A percentile compares a stretch with the other conserved stretches of the same genome.
Evolutionary conservation across 106 monocot genomes (phyloP).

Genomic region (Triglochin maritima): DNA sequence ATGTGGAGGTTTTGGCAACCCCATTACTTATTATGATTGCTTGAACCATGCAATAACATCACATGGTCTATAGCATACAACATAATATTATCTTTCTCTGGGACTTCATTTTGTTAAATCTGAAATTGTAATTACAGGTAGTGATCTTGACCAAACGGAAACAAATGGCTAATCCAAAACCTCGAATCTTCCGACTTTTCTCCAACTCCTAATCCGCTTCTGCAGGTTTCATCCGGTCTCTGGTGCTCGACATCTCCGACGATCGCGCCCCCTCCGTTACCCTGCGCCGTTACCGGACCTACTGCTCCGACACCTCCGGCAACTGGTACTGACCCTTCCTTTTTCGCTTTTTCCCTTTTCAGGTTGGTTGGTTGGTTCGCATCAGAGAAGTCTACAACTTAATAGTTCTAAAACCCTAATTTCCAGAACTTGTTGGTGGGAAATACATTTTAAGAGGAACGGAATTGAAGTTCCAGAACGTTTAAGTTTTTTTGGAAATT

Average conservation of each 20-base stretch:
- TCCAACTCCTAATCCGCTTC: not conserved
- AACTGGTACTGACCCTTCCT: constrained; percentile 1
- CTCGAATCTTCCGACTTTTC: not conserved
- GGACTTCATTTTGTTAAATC: too few species aligned
- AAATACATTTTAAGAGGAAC: too few species aligned
- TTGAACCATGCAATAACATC: too few species aligned
- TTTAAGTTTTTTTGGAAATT: not conserved
- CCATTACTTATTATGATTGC: too few species aligned
- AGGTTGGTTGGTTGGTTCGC: not conserved
- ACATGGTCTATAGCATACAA: too few species aligned
- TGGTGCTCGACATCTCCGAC: constrained; percentile 13
- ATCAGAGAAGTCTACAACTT: not conserved
- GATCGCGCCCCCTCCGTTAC: constrained; percentile 8
- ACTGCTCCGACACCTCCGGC: constrained; percentile 24
- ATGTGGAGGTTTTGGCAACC: too few species aligned
- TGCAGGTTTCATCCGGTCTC: constrained; percentile 19
- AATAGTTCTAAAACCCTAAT: too few species aligned
- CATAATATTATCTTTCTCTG: too few species aligned
- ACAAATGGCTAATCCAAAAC: too few species aligned
- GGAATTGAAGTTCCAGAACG: not conserved
- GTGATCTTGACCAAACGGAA: too few species aligned
- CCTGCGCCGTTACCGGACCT: constrained; percentile 15
- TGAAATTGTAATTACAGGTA: too few species aligned
- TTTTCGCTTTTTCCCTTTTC: not conserved
- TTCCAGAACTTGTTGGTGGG: too few species aligned